These are phyloP conservation scores for Wickerhamomyces mucosus DNA, from an alignment of 805 yeast genomes.

Conservation along the genomic window DNA sequence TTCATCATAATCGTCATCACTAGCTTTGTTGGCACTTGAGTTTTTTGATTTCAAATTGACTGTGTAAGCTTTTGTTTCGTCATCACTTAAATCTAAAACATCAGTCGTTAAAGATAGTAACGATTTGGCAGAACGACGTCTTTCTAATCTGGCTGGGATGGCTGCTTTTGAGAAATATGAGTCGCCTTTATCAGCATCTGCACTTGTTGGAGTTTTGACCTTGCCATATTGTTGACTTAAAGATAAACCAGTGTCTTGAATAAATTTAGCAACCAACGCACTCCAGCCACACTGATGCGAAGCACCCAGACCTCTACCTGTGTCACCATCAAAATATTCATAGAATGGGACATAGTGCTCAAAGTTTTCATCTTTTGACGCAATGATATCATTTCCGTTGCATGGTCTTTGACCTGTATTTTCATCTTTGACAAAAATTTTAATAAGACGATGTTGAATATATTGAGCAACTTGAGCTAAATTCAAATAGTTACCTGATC, in stretches of 20 bases:
- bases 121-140: slow-evolving; percentile 72
- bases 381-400: slow-evolving; percentile 59
- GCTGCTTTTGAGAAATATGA: slow-evolving; percentile 26
- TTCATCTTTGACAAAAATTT: slow-evolving; percentile 61
- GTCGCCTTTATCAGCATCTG: slow-evolving; percentile 3
- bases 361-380: slow-evolving; percentile 58
- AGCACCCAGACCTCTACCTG: slow-evolving; percentile 90
- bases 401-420: slow-evolving; percentile 62
- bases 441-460: slow-evolving; percentile 76
- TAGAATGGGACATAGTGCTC: slow-evolving; percentile 69
- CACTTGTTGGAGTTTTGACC: slow-evolving; percentile 17
- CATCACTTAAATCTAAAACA: slow-evolving; percentile 57
- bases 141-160: slow-evolving; percentile 41
- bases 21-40: slow-evolving; percentile 13
- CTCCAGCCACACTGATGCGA: slow-evolving; percentile 98
- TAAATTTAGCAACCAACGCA: slow-evolving; percentile 83
- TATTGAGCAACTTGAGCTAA: slow-evolving; percentile 88
- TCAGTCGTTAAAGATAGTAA: slow-evolving; percentile 58
- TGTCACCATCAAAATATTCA: slow-evolving; percentile 90
- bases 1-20: slow-evolving; percentile 19
- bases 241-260: slow-evolving; percentile 78
- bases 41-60: slow-evolving; percentile 13
- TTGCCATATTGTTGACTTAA: slow-evolving; percentile 29
- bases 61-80: slow-evolving; percentile 32
- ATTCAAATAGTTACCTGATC: slow-evolving; percentile 66